Percentiles rank a stretch among this genome's conserved stretches.
Evolutionary conservation across 176 grass and related monocot genomes (phyloP).

Genomic region (Eremochloa ophiuroides): DNA sequence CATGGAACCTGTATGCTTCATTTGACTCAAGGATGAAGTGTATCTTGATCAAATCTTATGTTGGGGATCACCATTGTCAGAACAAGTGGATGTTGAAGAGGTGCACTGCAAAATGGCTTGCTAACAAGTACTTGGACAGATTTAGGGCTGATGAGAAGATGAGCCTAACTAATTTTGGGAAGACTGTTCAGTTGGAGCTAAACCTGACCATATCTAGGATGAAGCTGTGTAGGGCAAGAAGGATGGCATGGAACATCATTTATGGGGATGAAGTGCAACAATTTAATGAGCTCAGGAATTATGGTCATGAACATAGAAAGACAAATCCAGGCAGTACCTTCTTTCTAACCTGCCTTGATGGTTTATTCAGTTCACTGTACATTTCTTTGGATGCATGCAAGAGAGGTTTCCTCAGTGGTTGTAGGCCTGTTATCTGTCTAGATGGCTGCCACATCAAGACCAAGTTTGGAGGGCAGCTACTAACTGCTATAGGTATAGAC

Average conservation of each 20-base stretch:
- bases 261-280: background rate
- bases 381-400: background rate
- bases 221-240: background rate
- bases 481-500: background rate
- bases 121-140: background rate
- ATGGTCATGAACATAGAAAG: background rate
- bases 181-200: background rate
- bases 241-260: background rate
- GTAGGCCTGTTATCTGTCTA: background rate
- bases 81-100: background rate
- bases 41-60: background rate
- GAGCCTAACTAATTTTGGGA: background rate
- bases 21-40: background rate
- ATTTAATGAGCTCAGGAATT: background rate
- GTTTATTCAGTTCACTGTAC: background rate
- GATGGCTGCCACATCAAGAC: slow-evolving; percentile 6
- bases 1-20: background rate
- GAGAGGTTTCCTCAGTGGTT: background rate
- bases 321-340: background rate
- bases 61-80: background rate
- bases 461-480: background rate
- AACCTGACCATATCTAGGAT: background rate
- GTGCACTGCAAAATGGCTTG: background rate
- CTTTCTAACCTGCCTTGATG: background rate
- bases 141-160: background rate